phyloP scores from a whole-genome alignment of 805 yeast genomes.

The Candida mattraensis region DNA sequence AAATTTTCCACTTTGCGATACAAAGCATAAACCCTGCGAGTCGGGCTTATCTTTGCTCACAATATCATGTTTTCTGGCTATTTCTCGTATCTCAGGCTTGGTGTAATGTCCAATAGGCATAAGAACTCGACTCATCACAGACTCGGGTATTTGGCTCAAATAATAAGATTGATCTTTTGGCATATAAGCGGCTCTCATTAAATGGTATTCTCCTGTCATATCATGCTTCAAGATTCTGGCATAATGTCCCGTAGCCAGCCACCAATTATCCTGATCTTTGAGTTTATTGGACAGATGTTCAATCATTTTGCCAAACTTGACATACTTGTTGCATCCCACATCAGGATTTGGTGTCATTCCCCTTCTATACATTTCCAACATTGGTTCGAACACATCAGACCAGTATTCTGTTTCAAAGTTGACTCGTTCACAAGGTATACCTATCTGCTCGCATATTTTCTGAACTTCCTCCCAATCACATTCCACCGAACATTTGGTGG shows the following conservation, averaged over 20 bases:
- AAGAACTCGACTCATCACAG: conserved; percentile 48
- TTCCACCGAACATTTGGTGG: conserved; percentile 62
- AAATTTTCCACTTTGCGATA: conserved; percentile 62
- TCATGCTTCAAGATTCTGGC: conserved; percentile 48
- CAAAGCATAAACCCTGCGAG: conserved; percentile 94
- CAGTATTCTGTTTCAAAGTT: conserved; percentile 91
- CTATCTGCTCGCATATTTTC: conserved; percentile 55
- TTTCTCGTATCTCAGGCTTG: conserved; percentile 70
- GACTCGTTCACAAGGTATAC: conserved; percentile 71
- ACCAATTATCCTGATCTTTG: conserved; percentile 46
- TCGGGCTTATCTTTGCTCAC: conserved; percentile 81
- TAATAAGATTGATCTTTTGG: conserved; percentile 91
- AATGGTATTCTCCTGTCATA: conserved; percentile 37
- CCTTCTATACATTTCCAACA: conserved; percentile 66
- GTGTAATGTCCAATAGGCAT: conserved; percentile 80
- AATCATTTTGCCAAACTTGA: conserved; percentile 82
- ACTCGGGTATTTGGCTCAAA: conserved; percentile 61
- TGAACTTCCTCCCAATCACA: conserved; percentile 86
- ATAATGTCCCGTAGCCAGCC: conserved; percentile 91
- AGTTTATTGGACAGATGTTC: conserved; percentile 41
- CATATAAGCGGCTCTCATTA: conserved; percentile 57
- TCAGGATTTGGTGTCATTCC: conserved; percentile 97
- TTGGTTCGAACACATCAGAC: conserved; percentile 89
- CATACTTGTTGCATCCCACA: conserved; percentile 77
- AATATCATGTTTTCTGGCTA: conserved; percentile 57